These are phyloP conservation scores for Phlebopus sp. DNA, from an alignment of 1,284 basidiomycete species.

Conservation along the genomic window DNA sequence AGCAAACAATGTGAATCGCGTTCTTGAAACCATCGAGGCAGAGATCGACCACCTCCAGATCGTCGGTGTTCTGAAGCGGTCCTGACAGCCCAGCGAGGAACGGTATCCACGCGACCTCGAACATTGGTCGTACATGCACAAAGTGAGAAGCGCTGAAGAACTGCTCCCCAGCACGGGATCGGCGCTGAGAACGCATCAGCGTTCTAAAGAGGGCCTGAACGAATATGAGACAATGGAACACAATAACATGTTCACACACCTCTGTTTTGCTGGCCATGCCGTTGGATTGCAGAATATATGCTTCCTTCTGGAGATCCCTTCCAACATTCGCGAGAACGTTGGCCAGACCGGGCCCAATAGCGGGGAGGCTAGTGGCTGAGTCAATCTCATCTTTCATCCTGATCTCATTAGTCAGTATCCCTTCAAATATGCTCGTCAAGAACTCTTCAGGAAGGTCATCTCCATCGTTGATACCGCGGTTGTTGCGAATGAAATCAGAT, in stretches of 20 bases:
- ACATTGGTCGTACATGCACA: constrained; percentile 95
- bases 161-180: constrained; percentile 72
- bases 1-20: constrained; percentile 90
- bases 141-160: constrained; percentile 95
- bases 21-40: constrained; percentile 93
- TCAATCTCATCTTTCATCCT: constrained; percentile 97
- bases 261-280: constrained; percentile 96
- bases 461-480: constrained; percentile 91
- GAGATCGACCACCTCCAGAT: constrained; percentile 87
- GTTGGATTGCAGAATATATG: constrained; percentile 90
- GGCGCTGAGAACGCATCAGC: constrained; percentile 84
- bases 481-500: constrained; percentile 87
- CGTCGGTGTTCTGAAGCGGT: constrained; percentile 89
- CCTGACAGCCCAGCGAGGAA: constrained; percentile 92
- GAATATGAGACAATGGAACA: constrained; percentile 1
- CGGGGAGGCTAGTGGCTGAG: constrained; percentile 43
- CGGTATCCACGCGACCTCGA: constrained; percentile 97
- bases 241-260: constrained; percentile 38
- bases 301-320: constrained; percentile 89
- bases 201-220: constrained; percentile 83
- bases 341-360: constrained; percentile 70
- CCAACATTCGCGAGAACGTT: constrained; percentile 85
- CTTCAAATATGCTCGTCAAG: constrained; percentile 78
- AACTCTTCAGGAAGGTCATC: constrained; percentile 85
- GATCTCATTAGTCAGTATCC: constrained; percentile 90